phyloP scores from a whole-genome alignment of 768 basidiomycete species.

The Gloeostereum incarnatum region DNA sequence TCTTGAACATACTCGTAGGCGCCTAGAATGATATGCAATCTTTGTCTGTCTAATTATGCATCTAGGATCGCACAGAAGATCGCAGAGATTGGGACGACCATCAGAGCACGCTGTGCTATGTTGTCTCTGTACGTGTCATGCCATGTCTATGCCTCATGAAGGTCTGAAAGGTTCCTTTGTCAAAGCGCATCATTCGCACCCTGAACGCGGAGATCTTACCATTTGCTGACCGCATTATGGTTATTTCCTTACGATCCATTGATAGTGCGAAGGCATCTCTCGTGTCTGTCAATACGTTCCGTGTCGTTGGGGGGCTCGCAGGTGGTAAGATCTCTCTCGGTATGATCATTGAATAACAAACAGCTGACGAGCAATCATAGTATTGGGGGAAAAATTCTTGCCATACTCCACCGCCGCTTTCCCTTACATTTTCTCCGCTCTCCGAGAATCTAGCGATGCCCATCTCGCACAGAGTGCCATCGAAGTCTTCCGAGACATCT shows the following conservation, averaged over 20 bases:
- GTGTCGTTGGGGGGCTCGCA: too few relatives aligned
- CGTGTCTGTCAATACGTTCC: too few relatives aligned
- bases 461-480: too few relatives aligned
- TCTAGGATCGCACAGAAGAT: constrained; percentile 85
- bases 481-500: too few relatives aligned
- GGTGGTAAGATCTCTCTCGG: too few relatives aligned
- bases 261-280: too few relatives aligned
- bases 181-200: constrained; percentile 77
- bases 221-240: constrained; percentile 93
- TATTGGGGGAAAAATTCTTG: too few relatives aligned
- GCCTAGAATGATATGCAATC: neutral
- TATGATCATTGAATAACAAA: too few relatives aligned
- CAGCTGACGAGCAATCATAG: too few relatives aligned
- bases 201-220: constrained; percentile 77
- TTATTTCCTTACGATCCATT: constrained; percentile 75
- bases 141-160: neutral
- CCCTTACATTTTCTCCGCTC: too few relatives aligned
- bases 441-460: too few relatives aligned
- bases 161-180: neutral
- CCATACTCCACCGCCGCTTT: too few relatives aligned
- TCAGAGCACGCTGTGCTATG: constrained; percentile 89
- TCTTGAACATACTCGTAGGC: constrained; percentile 73
- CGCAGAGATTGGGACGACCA: constrained; percentile 98
- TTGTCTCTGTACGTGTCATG: constrained; percentile 71
- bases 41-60: neutral